Percentiles rank a stretch among this genome's conserved stretches.
Evolutionary conservation across 1,284 basidiomycete species (phyloP).

Genomic region (Pascua guehoae): DNA sequence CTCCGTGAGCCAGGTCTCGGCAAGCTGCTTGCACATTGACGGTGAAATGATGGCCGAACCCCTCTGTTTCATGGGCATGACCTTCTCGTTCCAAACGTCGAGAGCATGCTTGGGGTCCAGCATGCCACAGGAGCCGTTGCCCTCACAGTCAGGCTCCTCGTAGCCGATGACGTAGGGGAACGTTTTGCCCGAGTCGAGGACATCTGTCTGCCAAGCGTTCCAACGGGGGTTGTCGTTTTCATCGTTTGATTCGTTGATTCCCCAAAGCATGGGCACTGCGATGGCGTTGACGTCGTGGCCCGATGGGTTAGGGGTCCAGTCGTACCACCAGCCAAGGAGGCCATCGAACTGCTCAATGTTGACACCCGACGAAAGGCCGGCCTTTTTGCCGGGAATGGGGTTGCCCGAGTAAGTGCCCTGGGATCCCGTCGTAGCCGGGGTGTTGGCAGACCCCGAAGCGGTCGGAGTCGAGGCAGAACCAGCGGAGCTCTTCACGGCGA

Average conservation of each 20-base stretch:
- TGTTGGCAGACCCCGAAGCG: too few relatives aligned
- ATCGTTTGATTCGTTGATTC: constrained; percentile 36
- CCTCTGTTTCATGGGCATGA: constrained; percentile 33
- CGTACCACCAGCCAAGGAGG: constrained; percentile 47
- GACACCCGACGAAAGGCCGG: constrained; percentile 42
- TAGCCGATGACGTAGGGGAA: constrained; percentile 45
- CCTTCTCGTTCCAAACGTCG: constrained; percentile 38
- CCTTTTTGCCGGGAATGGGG: constrained; percentile 40
- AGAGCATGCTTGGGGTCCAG: constrained; percentile 22
- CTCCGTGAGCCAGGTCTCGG: constrained; percentile 25
- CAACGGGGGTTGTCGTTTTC: too few relatives aligned
- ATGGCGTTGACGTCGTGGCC: not conserved
- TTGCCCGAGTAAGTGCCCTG: too few relatives aligned
- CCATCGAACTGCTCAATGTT: constrained; percentile 22
- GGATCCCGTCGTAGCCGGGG: too few relatives aligned
- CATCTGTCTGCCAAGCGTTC: too few relatives aligned
- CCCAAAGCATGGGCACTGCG: constrained; percentile 49
- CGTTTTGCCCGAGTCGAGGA: too few relatives aligned
- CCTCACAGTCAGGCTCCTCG: constrained; percentile 49
- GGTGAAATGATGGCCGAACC: constrained; percentile 31
- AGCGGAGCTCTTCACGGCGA: too few relatives aligned
- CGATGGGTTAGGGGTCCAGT: constrained; percentile 10
- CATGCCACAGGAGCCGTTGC: constrained; percentile 11
- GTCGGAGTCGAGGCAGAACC: too few relatives aligned
- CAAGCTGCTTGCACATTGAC: constrained; percentile 31